Conservation (phyloP, 2,329 filamentous ascomycete genomes). For the Phoma herbarum region DNA sequence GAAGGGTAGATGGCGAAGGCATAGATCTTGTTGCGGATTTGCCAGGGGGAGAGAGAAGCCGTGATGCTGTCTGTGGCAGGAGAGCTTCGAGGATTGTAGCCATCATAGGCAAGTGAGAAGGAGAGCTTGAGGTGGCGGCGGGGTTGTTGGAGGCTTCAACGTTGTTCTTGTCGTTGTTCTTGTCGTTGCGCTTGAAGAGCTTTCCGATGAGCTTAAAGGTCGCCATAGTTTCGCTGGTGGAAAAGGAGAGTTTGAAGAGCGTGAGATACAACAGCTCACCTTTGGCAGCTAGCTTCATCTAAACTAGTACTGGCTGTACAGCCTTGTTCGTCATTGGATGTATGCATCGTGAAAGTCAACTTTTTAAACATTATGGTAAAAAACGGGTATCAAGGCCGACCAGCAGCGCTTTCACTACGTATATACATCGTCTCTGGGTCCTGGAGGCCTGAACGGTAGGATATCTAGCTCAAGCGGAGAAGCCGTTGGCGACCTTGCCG, state of each 20-base stretch:
- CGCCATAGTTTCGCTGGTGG: neutral
- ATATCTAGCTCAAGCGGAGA: conserved; percentile 8
- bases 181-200: neutral
- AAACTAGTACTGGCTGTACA: conserved; percentile 1
- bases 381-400: conserved; percentile 11
- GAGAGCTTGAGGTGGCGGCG: neutral
- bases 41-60: conserved; percentile 23
- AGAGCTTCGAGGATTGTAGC: neutral
- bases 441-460: neutral
- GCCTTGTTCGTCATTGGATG: conserved; percentile 10
- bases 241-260: neutral
- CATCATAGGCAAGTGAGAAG: neutral
- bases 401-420: conserved; percentile 11
- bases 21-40: conserved; percentile 28
- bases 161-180: neutral
- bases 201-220: neutral
- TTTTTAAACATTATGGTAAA: conserved; percentile 5
- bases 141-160: neutral
- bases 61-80: neutral
- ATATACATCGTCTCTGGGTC: neutral
- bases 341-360: neutral
- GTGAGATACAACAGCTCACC: neutral
- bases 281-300: neutral
- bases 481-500: conserved; percentile 13
- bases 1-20: conserved; percentile 11